Conservation (phyloP, 2,329 filamentous ascomycete genomes). For the Colletotrichum karsti region DNA sequence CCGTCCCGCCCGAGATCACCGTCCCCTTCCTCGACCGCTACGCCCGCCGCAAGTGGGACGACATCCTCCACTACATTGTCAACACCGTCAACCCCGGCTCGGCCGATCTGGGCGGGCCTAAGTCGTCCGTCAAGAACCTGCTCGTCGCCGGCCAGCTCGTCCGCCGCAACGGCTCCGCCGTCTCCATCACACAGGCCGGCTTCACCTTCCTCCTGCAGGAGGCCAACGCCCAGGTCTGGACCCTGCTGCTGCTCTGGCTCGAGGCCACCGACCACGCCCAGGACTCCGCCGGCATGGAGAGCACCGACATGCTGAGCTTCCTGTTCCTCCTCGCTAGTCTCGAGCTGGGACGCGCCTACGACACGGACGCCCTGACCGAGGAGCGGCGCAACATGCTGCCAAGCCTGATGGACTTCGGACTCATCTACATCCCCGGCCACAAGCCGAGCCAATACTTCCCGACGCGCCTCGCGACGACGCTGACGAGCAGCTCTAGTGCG, state of each 20-base stretch:
- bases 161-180: slow-evolving; percentile 57
- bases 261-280: slow-evolving; percentile 76
- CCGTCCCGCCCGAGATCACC: slow-evolving; percentile 70
- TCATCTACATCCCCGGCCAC: slow-evolving; percentile 77
- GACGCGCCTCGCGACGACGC: slow-evolving; percentile 90
- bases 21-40: slow-evolving; percentile 82
- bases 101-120: slow-evolving; percentile 60
- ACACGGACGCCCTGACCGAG: slow-evolving; percentile 82
- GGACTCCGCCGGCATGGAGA: slow-evolving; percentile 74
- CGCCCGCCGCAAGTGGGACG: slow-evolving; percentile 91
- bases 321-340: slow-evolving; percentile 94
- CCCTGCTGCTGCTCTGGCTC: slow-evolving; percentile 90
- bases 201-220: slow-evolving; percentile 96
- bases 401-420: slow-evolving; percentile 89
- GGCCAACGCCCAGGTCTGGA: slow-evolving; percentile 97
- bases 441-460: slow-evolving; percentile 79
- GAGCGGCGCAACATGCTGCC: slow-evolving; percentile 90
- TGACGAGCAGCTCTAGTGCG: slow-evolving; percentile 77
- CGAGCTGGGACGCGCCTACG: slow-evolving; percentile 91
- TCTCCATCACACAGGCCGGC: slow-evolving; percentile 88
- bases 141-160: slow-evolving; percentile 85
- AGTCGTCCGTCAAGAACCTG: slow-evolving; percentile 84
- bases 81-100: slow-evolving; percentile 67
- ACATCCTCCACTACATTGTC: slow-evolving; percentile 95
- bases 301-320: slow-evolving; percentile 94